A percentile compares a stretch with the other conserved stretches of the same genome.
These are phyloP conservation scores for Suillus decipiens DNA, from an alignment of 768 basidiomycete genomes.

Conservation along the genomic window DNA sequence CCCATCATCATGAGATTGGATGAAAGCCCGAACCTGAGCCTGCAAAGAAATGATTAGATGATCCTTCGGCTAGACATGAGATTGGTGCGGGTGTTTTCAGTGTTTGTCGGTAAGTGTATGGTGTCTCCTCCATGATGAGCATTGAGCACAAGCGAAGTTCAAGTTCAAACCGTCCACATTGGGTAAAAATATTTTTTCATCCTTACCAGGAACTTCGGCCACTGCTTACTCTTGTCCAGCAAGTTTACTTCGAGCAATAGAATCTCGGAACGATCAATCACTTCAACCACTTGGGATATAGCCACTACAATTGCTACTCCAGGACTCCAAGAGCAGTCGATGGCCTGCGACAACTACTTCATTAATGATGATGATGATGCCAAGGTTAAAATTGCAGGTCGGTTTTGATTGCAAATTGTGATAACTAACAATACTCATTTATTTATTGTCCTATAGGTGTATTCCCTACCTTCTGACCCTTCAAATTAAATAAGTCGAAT, in stretches of 20 bases:
- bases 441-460: slow-evolving; percentile 45
- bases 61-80: slow-evolving; percentile 54
- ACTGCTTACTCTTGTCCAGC: neutral
- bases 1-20: neutral
- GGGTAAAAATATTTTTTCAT: neutral
- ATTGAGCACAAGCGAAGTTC: too few relatives aligned
- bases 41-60: slow-evolving; percentile 50
- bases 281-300: neutral
- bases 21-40: slow-evolving; percentile 54
- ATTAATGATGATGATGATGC: slow-evolving; percentile 48
- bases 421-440: slow-evolving; percentile 5
- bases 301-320: slow-evolving; percentile 27
- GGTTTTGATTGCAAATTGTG: slow-evolving; percentile 23
- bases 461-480: slow-evolving; percentile 16
- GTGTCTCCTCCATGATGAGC: slow-evolving; percentile 9
- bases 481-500: slow-evolving; percentile 3
- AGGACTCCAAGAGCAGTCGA: slow-evolving; percentile 51
- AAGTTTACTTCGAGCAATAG: neutral
- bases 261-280: neutral
- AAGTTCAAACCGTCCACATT: neutral
- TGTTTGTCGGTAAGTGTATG: slow-evolving; percentile 21
- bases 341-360: slow-evolving; percentile 57
- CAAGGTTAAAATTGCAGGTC: slow-evolving; percentile 94
- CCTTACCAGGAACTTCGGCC: too few relatives aligned
- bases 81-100: slow-evolving; percentile 50